A percentile compares a stretch with the other conserved stretches of the same genome.
phyloP scores from a whole-genome alignment of 129 eudicot species.

The Lactuca sativa region DNA sequence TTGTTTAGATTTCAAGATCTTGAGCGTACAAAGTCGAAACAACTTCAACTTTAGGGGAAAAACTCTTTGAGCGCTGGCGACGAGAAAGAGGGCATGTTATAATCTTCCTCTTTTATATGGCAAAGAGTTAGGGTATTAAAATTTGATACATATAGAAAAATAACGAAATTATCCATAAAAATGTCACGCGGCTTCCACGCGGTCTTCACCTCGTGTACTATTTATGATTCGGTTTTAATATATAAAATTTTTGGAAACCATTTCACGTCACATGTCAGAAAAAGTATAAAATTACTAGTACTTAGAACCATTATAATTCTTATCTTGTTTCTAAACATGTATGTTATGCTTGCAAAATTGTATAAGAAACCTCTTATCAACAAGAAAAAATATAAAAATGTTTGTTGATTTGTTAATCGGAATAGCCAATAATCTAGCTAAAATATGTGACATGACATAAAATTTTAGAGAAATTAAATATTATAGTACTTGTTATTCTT shows the following conservation, averaged over 20 bases:
- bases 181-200: conserved; percentile 6
- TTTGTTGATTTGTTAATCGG: too few species aligned
- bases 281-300: too few species aligned
- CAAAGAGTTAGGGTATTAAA: not conserved
- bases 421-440: too few species aligned
- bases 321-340: not conserved
- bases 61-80: not conserved
- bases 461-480: too few species aligned
- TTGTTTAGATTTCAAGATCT: not conserved
- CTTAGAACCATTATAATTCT: not conserved
- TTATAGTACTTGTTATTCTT: too few species aligned
- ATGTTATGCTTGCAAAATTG: not conserved
- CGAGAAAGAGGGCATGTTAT: not conserved
- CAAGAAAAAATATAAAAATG: not conserved
- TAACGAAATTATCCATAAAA: conserved; percentile 2
- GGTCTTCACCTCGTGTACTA: not conserved
- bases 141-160: conserved; percentile 1
- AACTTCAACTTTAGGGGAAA: not conserved
- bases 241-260: not conserved
- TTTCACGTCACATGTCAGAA: not conserved
- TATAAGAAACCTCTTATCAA: not conserved
- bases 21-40: not conserved
- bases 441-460: too few species aligned
- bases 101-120: not conserved
- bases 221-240: not conserved